phyloP scores from a whole-genome alignment of 2,329 filamentous ascomycete species.

The Periconia digitata region DNA sequence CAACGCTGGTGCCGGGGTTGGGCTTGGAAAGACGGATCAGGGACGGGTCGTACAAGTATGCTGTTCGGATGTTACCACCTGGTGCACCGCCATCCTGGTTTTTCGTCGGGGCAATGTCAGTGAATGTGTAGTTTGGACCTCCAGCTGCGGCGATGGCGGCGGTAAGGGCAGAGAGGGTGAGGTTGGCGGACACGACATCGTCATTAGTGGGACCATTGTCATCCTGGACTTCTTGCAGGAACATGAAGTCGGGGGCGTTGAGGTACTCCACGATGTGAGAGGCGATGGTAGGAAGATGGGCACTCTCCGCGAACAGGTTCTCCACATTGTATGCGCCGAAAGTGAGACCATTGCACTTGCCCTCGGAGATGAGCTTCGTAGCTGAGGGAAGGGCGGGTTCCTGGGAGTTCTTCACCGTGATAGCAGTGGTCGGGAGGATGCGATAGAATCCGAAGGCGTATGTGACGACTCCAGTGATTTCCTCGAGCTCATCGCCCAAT shows the following conservation, averaged over 20 bases:
- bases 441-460: slow-evolving; percentile 70
- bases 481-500: slow-evolving; percentile 65
- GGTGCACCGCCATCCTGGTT: slow-evolving; percentile 66
- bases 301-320: slow-evolving; percentile 62
- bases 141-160: slow-evolving; percentile 55
- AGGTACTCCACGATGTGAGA: slow-evolving; percentile 66
- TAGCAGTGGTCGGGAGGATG: slow-evolving; percentile 64
- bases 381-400: slow-evolving; percentile 52
- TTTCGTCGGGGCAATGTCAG: slow-evolving; percentile 61
- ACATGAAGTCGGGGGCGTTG: slow-evolving; percentile 64
- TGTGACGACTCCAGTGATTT: slow-evolving; percentile 69
- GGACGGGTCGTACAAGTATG: slow-evolving; percentile 68
- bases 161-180: slow-evolving; percentile 60
- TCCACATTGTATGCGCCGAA: slow-evolving; percentile 71
- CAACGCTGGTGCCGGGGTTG: slow-evolving; percentile 57
- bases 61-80: slow-evolving; percentile 71
- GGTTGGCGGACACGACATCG: slow-evolving; percentile 58
- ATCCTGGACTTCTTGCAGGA: slow-evolving; percentile 73
- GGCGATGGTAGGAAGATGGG: slow-evolving; percentile 61
- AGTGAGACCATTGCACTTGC: slow-evolving; percentile 63
- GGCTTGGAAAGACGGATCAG: slow-evolving; percentile 61
- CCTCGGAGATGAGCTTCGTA: slow-evolving; percentile 56
- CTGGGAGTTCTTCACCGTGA: slow-evolving; percentile 51
- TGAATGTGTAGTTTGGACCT: slow-evolving; percentile 59
- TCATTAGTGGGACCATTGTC: slow-evolving; percentile 64